phyloP scores from a whole-genome alignment of 192 early-diverging fungal genomes.

The Mortierella alpina region DNA sequence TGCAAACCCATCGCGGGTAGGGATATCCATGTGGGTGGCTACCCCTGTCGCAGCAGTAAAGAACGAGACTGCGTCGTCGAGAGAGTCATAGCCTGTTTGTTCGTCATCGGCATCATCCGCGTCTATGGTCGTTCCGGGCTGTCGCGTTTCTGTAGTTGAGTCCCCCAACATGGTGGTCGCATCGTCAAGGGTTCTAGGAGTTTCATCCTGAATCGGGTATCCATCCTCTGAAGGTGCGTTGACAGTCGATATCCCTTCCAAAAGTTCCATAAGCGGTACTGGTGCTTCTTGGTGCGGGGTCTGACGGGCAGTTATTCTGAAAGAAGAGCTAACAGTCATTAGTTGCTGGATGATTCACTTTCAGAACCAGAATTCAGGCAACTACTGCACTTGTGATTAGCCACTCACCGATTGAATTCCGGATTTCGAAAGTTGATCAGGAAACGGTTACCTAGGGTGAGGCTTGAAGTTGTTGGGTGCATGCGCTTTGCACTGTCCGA shows the following conservation, averaged over 20 bases:
- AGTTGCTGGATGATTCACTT: neutral
- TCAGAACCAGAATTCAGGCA: neutral
- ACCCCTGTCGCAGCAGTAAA: constrained; percentile 44
- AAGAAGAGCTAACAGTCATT: neutral
- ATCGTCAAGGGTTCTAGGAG: neutral
- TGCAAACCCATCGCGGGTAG: constrained; percentile 32
- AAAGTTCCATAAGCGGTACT: constrained; percentile 27
- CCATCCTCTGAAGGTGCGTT: constrained; percentile 29
- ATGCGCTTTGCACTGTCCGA: constrained; percentile 37
- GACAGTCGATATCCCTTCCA: constrained; percentile 25
- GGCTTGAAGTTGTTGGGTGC: constrained; percentile 28
- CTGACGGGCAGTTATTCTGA: constrained; percentile 19
- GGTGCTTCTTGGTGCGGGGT: constrained; percentile 18
- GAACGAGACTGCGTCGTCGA: constrained; percentile 51
- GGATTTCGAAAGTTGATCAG: constrained; percentile 49
- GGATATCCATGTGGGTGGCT: constrained; percentile 33
- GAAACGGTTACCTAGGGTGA: constrained; percentile 41
- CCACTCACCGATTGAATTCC: constrained; percentile 47
- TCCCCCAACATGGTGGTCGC: neutral
- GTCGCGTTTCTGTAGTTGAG: constrained; percentile 1
- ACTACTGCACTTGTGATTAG: neutral
- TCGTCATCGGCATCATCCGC: constrained; percentile 51
- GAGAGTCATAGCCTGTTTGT: constrained; percentile 48
- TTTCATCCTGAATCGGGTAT: constrained; percentile 1
- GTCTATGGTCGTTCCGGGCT: constrained; percentile 8